phyloP scores from a whole-genome alignment of 2,329 filamentous ascomycete species.

The Fusarium sambucinum region DNA sequence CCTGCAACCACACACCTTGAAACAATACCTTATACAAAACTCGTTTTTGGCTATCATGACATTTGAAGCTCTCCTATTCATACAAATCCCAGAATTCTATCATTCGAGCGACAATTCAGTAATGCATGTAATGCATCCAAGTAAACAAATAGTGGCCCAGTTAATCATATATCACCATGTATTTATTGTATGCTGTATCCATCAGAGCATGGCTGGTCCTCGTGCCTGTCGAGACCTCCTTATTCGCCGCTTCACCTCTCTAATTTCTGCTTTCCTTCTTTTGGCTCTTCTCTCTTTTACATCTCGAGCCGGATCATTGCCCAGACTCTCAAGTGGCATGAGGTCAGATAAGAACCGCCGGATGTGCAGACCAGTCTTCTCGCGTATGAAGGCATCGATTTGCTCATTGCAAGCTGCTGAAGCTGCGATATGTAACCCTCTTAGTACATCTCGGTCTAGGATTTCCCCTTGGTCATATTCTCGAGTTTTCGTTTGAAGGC shows the following conservation, averaged over 20 bases:
- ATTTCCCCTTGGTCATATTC: slow-evolving; percentile 57
- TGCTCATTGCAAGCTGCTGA: slow-evolving; percentile 68
- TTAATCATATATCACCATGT: slow-evolving; percentile 16
- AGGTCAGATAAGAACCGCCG: slow-evolving; percentile 68
- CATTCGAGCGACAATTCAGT: slow-evolving; percentile 3
- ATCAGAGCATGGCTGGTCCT: slow-evolving; percentile 18
- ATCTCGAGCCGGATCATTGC: slow-evolving; percentile 47
- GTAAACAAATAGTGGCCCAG: slow-evolving; percentile 6
- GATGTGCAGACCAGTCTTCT: slow-evolving; percentile 65
- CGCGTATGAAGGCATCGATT: slow-evolving; percentile 64
- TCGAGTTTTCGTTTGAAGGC: slow-evolving; percentile 33
- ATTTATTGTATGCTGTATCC: neutral
- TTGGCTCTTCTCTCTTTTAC: slow-evolving; percentile 45
- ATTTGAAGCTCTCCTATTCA: neutral
- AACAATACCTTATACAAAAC: neutral
- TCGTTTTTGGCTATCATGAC: neutral
- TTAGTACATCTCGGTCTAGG: slow-evolving; percentile 64
- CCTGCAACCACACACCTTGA: slow-evolving; percentile 24
- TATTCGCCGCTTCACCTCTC: slow-evolving; percentile 53
- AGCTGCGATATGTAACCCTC: slow-evolving; percentile 66
- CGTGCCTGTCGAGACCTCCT: slow-evolving; percentile 51
- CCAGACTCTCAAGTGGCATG: slow-evolving; percentile 62
- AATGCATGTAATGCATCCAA: slow-evolving; percentile 13
- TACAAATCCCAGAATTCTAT: neutral
- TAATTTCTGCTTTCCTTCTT: slow-evolving; percentile 51